Evolutionary conservation across 768 basidiomycete species (phyloP), one percentile per base, ranked within the genome.

Genomic region (Boletus fagicola): DNA sequence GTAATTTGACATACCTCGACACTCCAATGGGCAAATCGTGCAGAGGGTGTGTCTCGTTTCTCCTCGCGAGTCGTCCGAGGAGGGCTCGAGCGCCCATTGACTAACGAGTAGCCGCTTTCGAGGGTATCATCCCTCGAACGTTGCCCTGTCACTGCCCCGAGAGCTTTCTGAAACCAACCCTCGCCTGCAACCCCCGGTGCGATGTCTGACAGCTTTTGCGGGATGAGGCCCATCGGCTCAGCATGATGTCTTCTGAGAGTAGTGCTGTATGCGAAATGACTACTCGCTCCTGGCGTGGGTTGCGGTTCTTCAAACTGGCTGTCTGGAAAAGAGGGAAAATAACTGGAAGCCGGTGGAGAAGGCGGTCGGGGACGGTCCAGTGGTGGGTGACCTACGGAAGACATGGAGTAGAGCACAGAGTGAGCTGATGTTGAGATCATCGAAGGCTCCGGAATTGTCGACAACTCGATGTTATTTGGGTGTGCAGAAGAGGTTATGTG

Each of bases 241-340:
- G 39, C 4, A 22, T 81, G 78, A 57, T 92, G 91, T 53, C 91
- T 71, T 30, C 90, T 75, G 20, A 93, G 77, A 0, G 87, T 90
- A 0, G 90, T 92, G 62, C 88, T 91, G 70, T 90, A 92, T 1
- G 90, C 86, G 65, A 93, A 93, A 66, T 93, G 91, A 5, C 82
- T 69, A 31, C 81, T 78, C 1, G 91, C 88, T 51, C 84, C 85
- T 0, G 87, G 78, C 0, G 83, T 77, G 0, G 86, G 83, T 35
- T 83, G 78, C 11, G 86, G 76, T 59, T 83, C 78, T n/a, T 55
- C 73, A 38, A 42, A 76, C 67, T 71, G 72, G 61, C 61, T 83
- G 77, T 52, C 74, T 76, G 81, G 77, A 33, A 84, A 78, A 1
- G 82, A 70, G 0, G 87, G 80, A 65, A 92, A 93, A 71, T 92